Conservation (phyloP, 2,329 filamentous ascomycete genomes). For the Epichloe scottii region DNA sequence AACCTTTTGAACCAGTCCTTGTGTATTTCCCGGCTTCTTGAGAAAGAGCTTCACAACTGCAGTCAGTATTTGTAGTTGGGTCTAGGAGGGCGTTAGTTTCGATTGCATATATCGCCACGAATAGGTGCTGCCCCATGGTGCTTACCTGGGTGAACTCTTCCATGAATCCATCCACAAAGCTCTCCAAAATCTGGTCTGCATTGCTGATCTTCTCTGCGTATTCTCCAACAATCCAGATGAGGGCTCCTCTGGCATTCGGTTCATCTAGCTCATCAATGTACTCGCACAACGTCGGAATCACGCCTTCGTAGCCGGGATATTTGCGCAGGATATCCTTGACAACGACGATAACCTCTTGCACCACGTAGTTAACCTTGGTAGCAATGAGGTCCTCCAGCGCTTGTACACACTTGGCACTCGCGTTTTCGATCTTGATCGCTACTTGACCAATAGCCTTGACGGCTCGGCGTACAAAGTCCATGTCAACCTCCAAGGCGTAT, state of each 20-base stretch:
- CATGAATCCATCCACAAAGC: conserved; percentile 87
- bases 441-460: conserved; percentile 96
- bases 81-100: conserved; percentile 35
- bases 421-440: conserved; percentile 94
- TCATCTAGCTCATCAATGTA: conserved; percentile 96
- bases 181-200: conserved; percentile 82
- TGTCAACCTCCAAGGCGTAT: conserved; percentile 95
- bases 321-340: conserved; percentile 98
- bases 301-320: conserved; percentile 94
- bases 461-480: conserved; percentile 93
- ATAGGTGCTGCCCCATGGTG: background rate
- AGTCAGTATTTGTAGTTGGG: conserved; percentile 94
- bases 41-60: conserved; percentile 95
- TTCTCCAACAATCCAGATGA: conserved; percentile 98
- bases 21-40: conserved; percentile 88
- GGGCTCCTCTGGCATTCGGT: conserved; percentile 73
- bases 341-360: conserved; percentile 96
- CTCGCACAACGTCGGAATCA: conserved; percentile 91
- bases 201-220: conserved; percentile 99
- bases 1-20: conserved; percentile 86
- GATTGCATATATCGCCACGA: background rate
- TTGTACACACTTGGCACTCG: conserved; percentile 91
- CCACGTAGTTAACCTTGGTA: conserved; percentile 97
- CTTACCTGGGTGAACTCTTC: conserved; percentile 90
- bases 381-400: conserved; percentile 87